These are phyloP conservation scores for Pelargonium nanum DNA, from an alignment of 345 rosid genomes.

Conservation along the genomic window DNA sequence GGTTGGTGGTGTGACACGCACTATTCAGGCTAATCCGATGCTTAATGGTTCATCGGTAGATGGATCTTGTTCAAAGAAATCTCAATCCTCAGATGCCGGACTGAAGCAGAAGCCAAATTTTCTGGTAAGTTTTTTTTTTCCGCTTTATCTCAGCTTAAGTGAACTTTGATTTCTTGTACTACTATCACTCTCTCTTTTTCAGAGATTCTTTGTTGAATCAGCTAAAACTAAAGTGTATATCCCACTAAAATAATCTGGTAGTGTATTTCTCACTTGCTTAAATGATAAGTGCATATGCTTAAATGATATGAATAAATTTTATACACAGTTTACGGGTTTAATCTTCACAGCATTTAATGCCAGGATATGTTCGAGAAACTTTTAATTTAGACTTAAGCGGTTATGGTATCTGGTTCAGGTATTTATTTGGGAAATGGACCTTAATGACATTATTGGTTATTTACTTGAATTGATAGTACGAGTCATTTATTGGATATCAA, in stretches of 20 bases:
- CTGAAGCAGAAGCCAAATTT: slow-evolving; percentile 23
- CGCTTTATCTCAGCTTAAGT: slow-evolving; percentile 6
- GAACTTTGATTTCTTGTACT: background rate
- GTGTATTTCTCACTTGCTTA: too few species aligned
- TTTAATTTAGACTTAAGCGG: too few species aligned
- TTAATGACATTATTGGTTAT: background rate
- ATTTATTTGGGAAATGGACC: background rate
- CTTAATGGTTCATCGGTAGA: slow-evolving; percentile 36
- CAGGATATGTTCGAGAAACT: too few species aligned
- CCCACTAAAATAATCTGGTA: too few species aligned
- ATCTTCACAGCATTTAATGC: too few species aligned
- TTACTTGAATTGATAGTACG: background rate
- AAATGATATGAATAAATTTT: too few species aligned
- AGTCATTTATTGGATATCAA: slow-evolving; percentile 4
- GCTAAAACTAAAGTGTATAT: too few species aligned
- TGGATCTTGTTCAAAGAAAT: slow-evolving; percentile 32
- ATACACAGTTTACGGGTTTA: too few species aligned
- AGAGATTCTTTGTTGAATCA: too few species aligned
- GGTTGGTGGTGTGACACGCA: slow-evolving; percentile 47
- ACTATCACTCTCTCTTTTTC: too few species aligned
- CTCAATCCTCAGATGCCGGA: slow-evolving; percentile 25
- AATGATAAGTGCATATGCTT: too few species aligned
- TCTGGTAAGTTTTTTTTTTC: slow-evolving; percentile 50
- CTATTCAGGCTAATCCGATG: slow-evolving; percentile 37
- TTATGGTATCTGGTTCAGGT: background rate